Evolutionary conservation across 768 basidiomycete species (phyloP).

Genomic region (Kwoniella europaea): DNA sequence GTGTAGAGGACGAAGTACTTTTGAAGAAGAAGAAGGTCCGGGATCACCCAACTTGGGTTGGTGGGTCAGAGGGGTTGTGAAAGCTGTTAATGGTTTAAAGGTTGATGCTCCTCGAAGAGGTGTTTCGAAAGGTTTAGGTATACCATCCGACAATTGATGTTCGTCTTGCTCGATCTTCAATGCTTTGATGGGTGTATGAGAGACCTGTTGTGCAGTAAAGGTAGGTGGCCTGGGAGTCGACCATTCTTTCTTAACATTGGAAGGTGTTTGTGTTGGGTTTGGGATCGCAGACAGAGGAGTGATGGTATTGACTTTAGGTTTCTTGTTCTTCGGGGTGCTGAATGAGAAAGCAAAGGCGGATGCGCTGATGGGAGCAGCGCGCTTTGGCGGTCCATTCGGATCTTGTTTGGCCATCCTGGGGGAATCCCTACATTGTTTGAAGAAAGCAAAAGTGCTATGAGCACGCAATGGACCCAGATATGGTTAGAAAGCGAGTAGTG

Average conservation of each 20-base stretch:
- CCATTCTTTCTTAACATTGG: background rate
- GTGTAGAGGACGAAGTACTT: constrained; percentile 8
- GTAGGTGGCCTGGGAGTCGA: background rate
- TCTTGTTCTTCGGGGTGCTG: constrained; percentile 26
- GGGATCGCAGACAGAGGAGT: constrained; percentile 8
- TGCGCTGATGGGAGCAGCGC: constrained; percentile 26
- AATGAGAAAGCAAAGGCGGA: constrained; percentile 40
- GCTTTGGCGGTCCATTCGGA: constrained; percentile 9
- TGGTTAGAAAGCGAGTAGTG: background rate
- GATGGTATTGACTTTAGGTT: background rate
- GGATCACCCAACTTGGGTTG: constrained; percentile 8
- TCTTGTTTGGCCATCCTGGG: background rate
- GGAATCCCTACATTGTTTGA: background rate
- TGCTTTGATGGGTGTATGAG: no score
- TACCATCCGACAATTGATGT: background rate
- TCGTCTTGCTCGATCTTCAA: constrained; percentile 2
- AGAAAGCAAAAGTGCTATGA: background rate
- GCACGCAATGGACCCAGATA: background rate
- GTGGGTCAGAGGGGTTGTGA: background rate
- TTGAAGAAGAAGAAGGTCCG: constrained; percentile 2
- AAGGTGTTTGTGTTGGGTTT: background rate
- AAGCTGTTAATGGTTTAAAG: constrained; percentile 6
- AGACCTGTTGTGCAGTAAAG: background rate
- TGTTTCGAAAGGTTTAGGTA: background rate
- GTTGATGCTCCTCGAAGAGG: background rate